These are phyloP conservation scores for Crithidia thermophila DNA, from an alignment of 208 protist species.

Conservation along the genomic window DNA sequence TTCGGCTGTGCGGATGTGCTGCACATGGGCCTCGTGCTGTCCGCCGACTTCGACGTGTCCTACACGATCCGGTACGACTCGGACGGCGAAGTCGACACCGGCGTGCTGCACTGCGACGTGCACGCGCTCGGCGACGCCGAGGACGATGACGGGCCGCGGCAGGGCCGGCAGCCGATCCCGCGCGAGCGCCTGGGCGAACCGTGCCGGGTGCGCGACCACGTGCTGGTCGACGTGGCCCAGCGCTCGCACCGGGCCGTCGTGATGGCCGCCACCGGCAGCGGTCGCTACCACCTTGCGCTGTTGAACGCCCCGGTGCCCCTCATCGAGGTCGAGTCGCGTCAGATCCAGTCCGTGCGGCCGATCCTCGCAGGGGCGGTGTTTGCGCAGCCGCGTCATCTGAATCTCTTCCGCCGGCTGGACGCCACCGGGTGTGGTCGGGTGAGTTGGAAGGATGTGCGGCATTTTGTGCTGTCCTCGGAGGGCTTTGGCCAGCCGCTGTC, in stretches of 20 bases:
- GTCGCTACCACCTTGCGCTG: constrained; percentile 78
- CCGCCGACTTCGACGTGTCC: constrained; percentile 54
- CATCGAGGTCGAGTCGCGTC: constrained; percentile 76
- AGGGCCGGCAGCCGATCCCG: background rate
- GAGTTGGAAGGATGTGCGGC: constrained; percentile 70
- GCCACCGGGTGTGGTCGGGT: constrained; percentile 78
- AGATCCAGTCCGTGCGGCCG: constrained; percentile 69
- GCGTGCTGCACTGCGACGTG: constrained; percentile 74
- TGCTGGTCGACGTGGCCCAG: constrained; percentile 57
- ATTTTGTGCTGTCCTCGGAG: constrained; percentile 58
- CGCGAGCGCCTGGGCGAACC: constrained; percentile 22
- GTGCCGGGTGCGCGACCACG: constrained; percentile 67
- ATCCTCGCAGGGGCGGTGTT: constrained; percentile 85
- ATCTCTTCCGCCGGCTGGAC: constrained; percentile 98
- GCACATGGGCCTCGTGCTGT: constrained; percentile 50
- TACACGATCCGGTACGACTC: constrained; percentile 64
- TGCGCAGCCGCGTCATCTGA: constrained; percentile 90
- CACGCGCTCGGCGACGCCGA: constrained; percentile 44
- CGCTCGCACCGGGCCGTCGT: constrained; percentile 37
- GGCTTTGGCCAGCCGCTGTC: constrained; percentile 47
- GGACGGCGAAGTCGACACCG: constrained; percentile 53
- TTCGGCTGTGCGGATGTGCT: constrained; percentile 48
- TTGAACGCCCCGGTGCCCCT: constrained; percentile 97
- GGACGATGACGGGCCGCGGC: constrained; percentile 20
- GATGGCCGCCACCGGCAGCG: constrained; percentile 54